Evolutionary conservation across 257 asterid genomes (phyloP).

Genomic region (Knoxia roxburghii): DNA sequence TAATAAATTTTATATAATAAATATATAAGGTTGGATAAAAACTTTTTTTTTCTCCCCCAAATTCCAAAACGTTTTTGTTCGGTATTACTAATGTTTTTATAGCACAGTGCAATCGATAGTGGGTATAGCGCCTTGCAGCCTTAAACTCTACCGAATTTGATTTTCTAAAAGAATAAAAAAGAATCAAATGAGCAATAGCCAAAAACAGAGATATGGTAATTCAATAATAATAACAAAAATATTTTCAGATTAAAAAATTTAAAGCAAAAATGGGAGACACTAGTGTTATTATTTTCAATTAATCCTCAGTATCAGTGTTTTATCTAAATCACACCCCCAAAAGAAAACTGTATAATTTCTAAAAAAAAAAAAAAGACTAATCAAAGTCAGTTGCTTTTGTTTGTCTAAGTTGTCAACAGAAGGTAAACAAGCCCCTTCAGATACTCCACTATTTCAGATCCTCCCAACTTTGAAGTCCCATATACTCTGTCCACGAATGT

Average conservation of each 20-base stretch:
- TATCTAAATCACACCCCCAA: neutral
- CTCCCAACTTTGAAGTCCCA: slow-evolving; percentile 94
- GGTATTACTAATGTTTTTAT: too few species aligned
- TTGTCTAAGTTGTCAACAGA: slow-evolving; percentile 59
- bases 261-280: neutral
- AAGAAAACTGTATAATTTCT: slow-evolving; percentile 7
- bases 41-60: too few species aligned
- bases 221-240: neutral
- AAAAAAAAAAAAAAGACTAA: slow-evolving; percentile 3
- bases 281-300: neutral
- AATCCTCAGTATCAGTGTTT: neutral
- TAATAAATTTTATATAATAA: too few species aligned
- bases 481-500: slow-evolving; percentile 91
- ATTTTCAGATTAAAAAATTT: neutral
- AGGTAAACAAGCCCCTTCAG: slow-evolving; percentile 86
- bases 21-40: too few species aligned
- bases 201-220: too few species aligned
- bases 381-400: neutral
- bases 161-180: too few species aligned
- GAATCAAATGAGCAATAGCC: too few species aligned
- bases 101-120: too few species aligned
- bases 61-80: too few species aligned
- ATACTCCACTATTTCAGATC: slow-evolving; percentile 93
- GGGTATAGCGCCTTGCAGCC: too few species aligned
- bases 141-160: too few species aligned